Evolutionary conservation across 164 flowering plant species (phyloP), one percentile per base, ranked within the genome.

Genomic region (Vitis amurensis): DNA sequence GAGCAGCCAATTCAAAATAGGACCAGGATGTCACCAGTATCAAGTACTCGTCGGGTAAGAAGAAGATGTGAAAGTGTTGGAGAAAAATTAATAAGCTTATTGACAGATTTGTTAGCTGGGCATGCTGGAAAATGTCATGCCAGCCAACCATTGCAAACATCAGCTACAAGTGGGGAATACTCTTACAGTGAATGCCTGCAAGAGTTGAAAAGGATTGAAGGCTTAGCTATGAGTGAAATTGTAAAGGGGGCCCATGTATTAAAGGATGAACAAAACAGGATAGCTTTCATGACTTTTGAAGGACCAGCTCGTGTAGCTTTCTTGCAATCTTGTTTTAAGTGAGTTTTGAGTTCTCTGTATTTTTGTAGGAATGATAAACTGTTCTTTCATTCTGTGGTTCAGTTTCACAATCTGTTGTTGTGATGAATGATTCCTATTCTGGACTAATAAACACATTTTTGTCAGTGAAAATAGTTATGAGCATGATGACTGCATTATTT

Each of bases 261-360:
- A 55, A 55, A 55, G 58, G 58, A 55, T 55, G 58, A 55, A 55
- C 58, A 55, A 55, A 55, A 55, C 14, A 55, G 58, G 9, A 16
- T 55, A 15, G 58, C 58, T 4, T 55, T 55, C 14, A 55, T 55
- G 58, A 55, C 58, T 55, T 55, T 55, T 55, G 58, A 55, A 55
- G 58, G 58, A 55, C 19, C 58, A 4, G 58, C 58, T 55, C 58
- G 23, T 55, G 14, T 55, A 15, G 58, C 19, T 55, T 55, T 55
- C 58, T 16, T 15, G 9, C 7, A 16, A 55, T 55, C 23, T 55
- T 55, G 58, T 55, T 55, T 55, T 55, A 55, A 55, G 15, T 55
- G 23, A 55, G 27, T 23, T 23, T 23, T 23, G 27, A 23, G 23
- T 19, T 19, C 23, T 19, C 23, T 23, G 27, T 23, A 23, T 23